Base-by-base conservation (phyloP, 2,329 filamentous ascomycete species). In the Aureobasidium sp. region DNA sequence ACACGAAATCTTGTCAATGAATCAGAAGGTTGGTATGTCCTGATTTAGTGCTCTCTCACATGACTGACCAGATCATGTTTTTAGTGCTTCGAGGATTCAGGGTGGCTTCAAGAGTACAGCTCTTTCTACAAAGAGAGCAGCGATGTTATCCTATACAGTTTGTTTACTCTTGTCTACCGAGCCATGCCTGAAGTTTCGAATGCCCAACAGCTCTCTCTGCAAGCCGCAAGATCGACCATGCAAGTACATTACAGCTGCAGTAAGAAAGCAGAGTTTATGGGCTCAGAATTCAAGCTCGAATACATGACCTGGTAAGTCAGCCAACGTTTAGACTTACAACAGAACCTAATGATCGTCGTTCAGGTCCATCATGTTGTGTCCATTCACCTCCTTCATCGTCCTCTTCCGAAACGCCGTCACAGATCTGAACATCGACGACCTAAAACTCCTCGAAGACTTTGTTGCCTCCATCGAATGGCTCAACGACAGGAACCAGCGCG, bases 301-400 rank as follows among this genome's bases (percentile, higher is more conserved):
- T 59, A 52, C 34, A 36, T 49, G 44, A 52, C 47, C 27, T 62
- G 59, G 63, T 31, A 45, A 27, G 47, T 8, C 17, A 2, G 31
- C 17, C 34, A 12, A 52, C 1, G 22, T 9, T n/a, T 1, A 1
- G 9, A 14, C 5, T 11, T 12, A 6, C 9, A 12, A 15, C 5
- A 15, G 5, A 0, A 5, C 7, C 27, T 45, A 25, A 57, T 27
- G 12, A 34, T 34, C 31, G 31, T 2, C 3, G 4, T 20, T 9
- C 41, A 57, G 53, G 53, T 58, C 52, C 3, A 47, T 62, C n/a
- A 73, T 84, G 25, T 76, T 84, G 64, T 79, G 80, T 2, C 84
- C 83, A 0, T 85, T 86, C 67, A 80, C 82, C 0, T 83, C 83
- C 0, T 84, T 84, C 67, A 83, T 84, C 61, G 80, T 84, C 29